Percentiles rank a stretch among this genome's conserved stretches.
Evolutionary conservation across 192 early-diverging fungal species (phyloP).

Genomic region (Funneliformis geosporum): DNA sequence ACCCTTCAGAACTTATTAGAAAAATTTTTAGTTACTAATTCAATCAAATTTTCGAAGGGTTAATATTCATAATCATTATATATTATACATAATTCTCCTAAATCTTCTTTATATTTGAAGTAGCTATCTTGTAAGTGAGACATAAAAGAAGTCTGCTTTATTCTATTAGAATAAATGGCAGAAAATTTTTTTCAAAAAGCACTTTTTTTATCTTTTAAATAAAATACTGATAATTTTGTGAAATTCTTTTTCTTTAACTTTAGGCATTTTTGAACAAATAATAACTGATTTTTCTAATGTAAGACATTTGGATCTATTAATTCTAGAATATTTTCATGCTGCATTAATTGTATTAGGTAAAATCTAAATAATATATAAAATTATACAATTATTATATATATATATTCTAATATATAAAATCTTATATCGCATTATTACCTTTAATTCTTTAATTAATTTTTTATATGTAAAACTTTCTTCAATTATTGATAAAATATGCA

Average conservation of each 20-base stretch:
- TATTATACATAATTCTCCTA: constrained; percentile 6
- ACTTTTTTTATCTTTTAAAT: constrained; percentile 4
- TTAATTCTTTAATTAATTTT: background rate
- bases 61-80: background rate
- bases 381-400: background rate
- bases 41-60: background rate
- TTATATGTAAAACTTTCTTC: background rate
- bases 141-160: background rate
- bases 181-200: background rate
- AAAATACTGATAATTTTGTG: background rate
- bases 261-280: background rate
- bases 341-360: background rate
- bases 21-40: background rate
- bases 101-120: background rate
- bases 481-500: background rate
- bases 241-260: constrained; percentile 5
- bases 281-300: background rate
- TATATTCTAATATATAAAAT: no score
- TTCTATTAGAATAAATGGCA: background rate
- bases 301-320: background rate
- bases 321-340: background rate
- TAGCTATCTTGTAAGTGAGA: background rate
- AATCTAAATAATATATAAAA: background rate
- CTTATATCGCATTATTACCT: no score
- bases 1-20: background rate